phyloP scores from a whole-genome alignment of 192 early-diverging fungal genomes.

The Backusella circina region DNA sequence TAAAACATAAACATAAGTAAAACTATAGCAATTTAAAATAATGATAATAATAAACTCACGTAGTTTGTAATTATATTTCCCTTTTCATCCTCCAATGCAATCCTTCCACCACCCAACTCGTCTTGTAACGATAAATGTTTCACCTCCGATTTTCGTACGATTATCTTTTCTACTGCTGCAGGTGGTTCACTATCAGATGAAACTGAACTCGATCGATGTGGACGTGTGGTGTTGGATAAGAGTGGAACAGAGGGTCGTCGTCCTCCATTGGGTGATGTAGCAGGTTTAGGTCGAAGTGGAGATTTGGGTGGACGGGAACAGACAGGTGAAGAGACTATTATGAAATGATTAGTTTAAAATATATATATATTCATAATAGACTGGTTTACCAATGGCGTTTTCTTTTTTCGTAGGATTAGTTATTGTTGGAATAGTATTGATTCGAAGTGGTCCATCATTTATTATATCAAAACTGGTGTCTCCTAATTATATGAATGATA shows the following conservation, averaged over 20 bases:
- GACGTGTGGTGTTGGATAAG: background rate
- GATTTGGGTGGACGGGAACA: conserved; percentile 1
- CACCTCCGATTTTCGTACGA: background rate
- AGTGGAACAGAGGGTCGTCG: background rate
- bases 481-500: conserved; percentile 27
- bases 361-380: no score
- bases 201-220: conserved; percentile 7
- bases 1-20: conserved; percentile 16
- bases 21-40: background rate
- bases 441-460: background rate
- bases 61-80: background rate
- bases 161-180: background rate
- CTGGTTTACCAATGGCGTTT: background rate
- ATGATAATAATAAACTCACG: background rate
- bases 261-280: background rate
- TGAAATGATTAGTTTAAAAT: no score
- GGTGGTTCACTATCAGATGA: conserved; percentile 3
- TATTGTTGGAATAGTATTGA: background rate
- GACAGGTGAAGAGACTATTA: background rate
- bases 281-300: background rate
- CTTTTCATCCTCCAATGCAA: background rate
- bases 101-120: background rate
- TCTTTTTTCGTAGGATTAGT: background rate
- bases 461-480: conserved; percentile 12
- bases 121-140: background rate